Evolutionary conservation across 2,329 filamentous ascomycete species (phyloP), one percentile per base, ranked within the genome.

Genomic region (Neonectria hederae): DNA sequence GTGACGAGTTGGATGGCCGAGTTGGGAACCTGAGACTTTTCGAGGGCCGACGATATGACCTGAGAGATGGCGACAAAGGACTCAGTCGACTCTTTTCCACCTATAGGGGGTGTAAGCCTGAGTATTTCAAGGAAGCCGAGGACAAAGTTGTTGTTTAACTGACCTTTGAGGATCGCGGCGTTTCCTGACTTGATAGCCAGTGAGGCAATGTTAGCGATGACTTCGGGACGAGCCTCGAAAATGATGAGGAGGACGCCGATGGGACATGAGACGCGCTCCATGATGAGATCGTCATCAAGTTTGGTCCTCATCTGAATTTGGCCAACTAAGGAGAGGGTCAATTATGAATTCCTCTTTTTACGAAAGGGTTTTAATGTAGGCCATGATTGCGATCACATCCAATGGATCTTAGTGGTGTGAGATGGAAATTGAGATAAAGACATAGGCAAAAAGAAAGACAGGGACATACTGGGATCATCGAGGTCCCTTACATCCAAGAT

Each of bases 221-320:
- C 96, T 81, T 99, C 96, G 7, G 96, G 96, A 8, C 96, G 91
- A 38, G 96, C 96, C 82, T 99, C 96, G 76, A 99, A 99, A 76
- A 99, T 98, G 80, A 99, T 96, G 70, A 99, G 87, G 45, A 99
- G 87, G n/a, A 98, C 94, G 64, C 96, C 96, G 72, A 99, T 98
- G 6, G 96, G 96, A 77, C 93, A 97, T 43, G 93, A 94, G 51
- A 97, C 92, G 67, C 94, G 90, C 76, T 97, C 93, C 64, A 99
- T 86, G 56, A 90, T 86, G 57, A 99, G 86, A 57, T 90, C 91
- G 71, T 97, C 92, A 78, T 98, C 96, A 11, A 99, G 86, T 62
- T 90, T 87, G 48, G 94, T 98, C 67, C 91, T 89, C 74, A 97
- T 83, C 43, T 93, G 94, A 58, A 96, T 85, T 76, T 91, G 91